A percentile compares a stretch with the other conserved stretches of the same genome.
phyloP scores from a whole-genome alignment of 768 basidiomycete species.

The Stropharia rugosoannulata region DNA sequence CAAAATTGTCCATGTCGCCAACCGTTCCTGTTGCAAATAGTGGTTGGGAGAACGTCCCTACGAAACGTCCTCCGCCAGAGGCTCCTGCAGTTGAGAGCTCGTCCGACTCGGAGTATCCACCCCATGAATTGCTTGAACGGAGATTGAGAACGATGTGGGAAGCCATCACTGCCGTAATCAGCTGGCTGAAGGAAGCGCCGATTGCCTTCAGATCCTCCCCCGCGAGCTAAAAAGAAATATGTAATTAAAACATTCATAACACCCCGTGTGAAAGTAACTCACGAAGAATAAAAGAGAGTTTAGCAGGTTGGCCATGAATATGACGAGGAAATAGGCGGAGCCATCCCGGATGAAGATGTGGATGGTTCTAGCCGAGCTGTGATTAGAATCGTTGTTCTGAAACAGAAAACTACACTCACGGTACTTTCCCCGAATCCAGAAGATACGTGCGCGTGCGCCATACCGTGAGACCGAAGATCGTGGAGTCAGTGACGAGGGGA shows the following conservation, averaged over 20 bases:
- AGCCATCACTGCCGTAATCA: slow-evolving; percentile 26
- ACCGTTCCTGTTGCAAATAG: slow-evolving; percentile 6
- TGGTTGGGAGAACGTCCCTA: background rate
- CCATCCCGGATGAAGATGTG: slow-evolving; percentile 19
- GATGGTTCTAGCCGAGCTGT: slow-evolving; percentile 9
- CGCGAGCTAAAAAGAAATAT: background rate
- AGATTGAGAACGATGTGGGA: slow-evolving; percentile 31
- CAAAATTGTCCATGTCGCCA: background rate
- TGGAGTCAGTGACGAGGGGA: slow-evolving; percentile 15
- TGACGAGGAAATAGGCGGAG: slow-evolving; percentile 15
- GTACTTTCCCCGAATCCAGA: slow-evolving; percentile 6
- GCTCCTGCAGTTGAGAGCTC: too few relatives aligned
- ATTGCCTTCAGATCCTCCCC: slow-evolving; percentile 25
- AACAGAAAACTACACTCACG: slow-evolving; percentile 2
- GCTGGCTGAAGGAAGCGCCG: slow-evolving; percentile 30
- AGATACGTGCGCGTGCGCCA: slow-evolving; percentile 17
- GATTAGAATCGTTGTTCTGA: background rate
- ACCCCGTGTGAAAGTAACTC: background rate
- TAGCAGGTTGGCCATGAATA: slow-evolving; percentile 18
- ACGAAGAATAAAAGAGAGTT: slow-evolving; percentile 20
- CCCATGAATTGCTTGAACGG: slow-evolving; percentile 10
- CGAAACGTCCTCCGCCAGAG: background rate
- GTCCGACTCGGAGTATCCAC: background rate
- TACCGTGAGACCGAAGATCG: slow-evolving; percentile 16
- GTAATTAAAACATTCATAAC: background rate